Conservation (phyloP, 768 basidiomycete genomes). For the Suillus ampliporus region DNA sequence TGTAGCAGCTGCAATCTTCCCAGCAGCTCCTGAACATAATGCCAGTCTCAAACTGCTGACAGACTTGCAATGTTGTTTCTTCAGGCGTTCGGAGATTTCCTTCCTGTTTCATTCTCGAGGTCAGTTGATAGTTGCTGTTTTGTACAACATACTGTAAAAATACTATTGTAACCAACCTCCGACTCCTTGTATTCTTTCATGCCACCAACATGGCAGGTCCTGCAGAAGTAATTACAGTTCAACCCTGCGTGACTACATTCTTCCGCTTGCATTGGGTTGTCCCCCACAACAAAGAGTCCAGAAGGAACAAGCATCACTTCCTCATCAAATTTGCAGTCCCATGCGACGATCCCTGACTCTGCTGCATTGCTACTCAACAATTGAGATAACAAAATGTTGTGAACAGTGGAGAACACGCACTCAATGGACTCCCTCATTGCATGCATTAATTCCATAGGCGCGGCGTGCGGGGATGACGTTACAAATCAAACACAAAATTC, state of each 20-base stretch:
- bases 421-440: constrained; percentile 38
- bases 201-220: constrained; percentile 46
- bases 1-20: constrained; percentile 8
- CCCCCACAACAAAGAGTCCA: constrained; percentile 37
- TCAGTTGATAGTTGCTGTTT: neutral
- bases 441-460: constrained; percentile 44
- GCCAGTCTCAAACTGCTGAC: constrained; percentile 10
- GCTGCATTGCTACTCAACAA: constrained; percentile 19
- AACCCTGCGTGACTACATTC: constrained; percentile 45
- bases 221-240: constrained; percentile 46
- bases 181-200: constrained; percentile 37
- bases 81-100: constrained; percentile 7
- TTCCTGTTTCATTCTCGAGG: neutral
- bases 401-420: constrained; percentile 25
- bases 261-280: constrained; percentile 49
- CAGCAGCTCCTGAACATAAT: constrained; percentile 4
- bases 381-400: constrained; percentile 32
- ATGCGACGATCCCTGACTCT: constrained; percentile 29
- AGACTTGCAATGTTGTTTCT: constrained; percentile 25
- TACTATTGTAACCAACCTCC: constrained; percentile 38
- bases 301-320: constrained; percentile 22
- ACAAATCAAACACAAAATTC: constrained; percentile 45
- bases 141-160: constrained; percentile 36
- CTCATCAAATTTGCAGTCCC: constrained; percentile 30
- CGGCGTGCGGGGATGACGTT: constrained; percentile 44